These are phyloP conservation scores for Tillandsia fasciculata DNA, from an alignment of 176 grass and related monocot genomes.

Conservation along the genomic window DNA sequence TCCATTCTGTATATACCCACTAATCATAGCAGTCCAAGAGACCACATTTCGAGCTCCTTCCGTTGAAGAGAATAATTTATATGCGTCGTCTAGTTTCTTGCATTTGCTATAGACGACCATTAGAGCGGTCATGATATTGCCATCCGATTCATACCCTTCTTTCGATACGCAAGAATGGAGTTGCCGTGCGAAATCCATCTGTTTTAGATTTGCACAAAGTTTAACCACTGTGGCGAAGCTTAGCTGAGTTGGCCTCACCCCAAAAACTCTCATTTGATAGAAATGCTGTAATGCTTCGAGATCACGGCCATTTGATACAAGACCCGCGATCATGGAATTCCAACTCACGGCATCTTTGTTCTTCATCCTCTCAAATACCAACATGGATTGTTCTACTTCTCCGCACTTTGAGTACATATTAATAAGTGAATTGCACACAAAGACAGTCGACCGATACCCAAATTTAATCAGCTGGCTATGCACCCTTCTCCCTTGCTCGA, in stretches of 20 bases:
- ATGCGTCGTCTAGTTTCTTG: conserved; percentile 27
- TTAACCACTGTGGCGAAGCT: conserved; percentile 60
- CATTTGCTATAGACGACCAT: conserved; percentile 60
- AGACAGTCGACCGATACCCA: conserved; percentile 19
- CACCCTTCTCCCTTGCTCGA: conserved; percentile 19
- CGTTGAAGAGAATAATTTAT: conserved; percentile 37
- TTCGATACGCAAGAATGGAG: conserved; percentile 54
- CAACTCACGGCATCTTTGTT: conserved; percentile 45
- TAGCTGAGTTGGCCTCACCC: conserved; percentile 29
- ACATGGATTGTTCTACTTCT: conserved; percentile 30
- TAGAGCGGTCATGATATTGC: conserved; percentile 45
- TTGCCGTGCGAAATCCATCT: conserved; percentile 33
- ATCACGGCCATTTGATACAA: conserved; percentile 38
- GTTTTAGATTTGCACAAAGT: conserved; percentile 53
- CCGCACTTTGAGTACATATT: conserved; percentile 63
- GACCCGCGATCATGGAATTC: conserved; percentile 46
- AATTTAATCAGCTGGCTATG: conserved; percentile 44
- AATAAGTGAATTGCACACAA: conserved; percentile 49
- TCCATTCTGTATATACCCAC: conserved; percentile 41
- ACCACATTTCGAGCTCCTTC: conserved; percentile 33
- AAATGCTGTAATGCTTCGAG: conserved; percentile 47
- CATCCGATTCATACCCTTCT: conserved; percentile 34
- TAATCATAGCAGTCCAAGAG: conserved; percentile 80
- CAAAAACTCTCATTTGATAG: conserved; percentile 23
- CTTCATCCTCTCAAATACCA: conserved; percentile 44